Percentiles rank a stretch among this genome's conserved stretches.
These are phyloP conservation scores for Sugiyamaella paludigena DNA, from an alignment of 1,139 yeast genomes.

Conservation along the genomic window DNA sequence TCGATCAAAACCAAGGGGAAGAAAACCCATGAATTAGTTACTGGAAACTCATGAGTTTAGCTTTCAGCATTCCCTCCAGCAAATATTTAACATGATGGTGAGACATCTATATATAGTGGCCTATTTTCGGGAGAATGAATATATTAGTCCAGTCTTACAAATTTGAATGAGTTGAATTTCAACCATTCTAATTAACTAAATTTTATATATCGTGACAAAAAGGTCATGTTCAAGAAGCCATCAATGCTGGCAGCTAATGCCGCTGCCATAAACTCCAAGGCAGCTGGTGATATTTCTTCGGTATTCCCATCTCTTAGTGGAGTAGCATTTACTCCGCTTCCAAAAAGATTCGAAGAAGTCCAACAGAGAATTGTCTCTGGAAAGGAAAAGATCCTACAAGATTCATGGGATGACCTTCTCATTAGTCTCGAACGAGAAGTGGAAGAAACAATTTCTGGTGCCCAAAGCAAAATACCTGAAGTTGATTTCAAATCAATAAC, in stretches of 20 bases:
- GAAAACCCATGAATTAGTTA: no score
- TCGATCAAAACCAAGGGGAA: no score
- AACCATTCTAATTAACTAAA: no score
- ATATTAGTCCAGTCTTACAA: no score
- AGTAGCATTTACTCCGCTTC: conserved; percentile 21
- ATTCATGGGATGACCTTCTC: conserved; percentile 34
- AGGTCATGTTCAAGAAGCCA: conserved; percentile 19
- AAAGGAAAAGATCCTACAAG: conserved; percentile 28
- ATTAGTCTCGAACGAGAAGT: conserved; percentile 29
- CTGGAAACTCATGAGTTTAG: no score
- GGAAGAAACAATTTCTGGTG: conserved; percentile 24
- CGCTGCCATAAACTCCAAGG: conserved; percentile 7
- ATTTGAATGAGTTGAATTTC: no score
- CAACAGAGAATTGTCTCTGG: conserved; percentile 33
- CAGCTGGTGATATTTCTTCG: conserved; percentile 26
- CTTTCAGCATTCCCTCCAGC: no score
- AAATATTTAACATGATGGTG: no score
- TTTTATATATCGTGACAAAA: conserved; percentile 24
- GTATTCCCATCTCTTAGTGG: conserved; percentile 29
- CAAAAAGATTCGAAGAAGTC: conserved; percentile 25
- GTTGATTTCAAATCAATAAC: conserved; percentile 2
- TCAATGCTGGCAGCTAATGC: neutral
- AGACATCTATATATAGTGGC: no score
- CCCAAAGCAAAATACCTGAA: conserved; percentile 17
- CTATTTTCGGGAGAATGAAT: no score